Evolutionary conservation across 1,284 basidiomycete genomes (phyloP), one percentile per base, ranked within the genome.

Genomic region (Marasmius oreades): DNA sequence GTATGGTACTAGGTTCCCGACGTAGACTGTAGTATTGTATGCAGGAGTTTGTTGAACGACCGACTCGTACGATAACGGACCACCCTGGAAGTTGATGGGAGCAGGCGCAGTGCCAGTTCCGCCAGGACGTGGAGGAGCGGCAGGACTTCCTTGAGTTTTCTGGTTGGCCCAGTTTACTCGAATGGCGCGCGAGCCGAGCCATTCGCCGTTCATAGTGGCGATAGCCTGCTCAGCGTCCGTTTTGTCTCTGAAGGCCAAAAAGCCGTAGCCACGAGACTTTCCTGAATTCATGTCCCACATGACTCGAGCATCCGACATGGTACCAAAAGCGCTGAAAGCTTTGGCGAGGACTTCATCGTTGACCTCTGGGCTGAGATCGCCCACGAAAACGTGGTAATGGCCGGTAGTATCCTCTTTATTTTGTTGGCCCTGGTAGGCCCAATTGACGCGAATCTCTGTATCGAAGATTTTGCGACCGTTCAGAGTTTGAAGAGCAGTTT

Each of bases 221-320:
- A 98, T 99, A 48, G 96, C 95, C 71, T 96, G 93, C 71, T 98
- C 95, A 28, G 97, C 97, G 67, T 99, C 96, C 53, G 92, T 90
- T 76, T 95, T 95, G 77, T 97, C 94, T 64, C 94, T 85, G 81
- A 95, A 93, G 11, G 92, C 92, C 61, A 95, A 84, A 80, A 96
- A 95, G 58, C 92, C 92, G 69, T 95, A 97, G 43, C 94, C 92
- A 65, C 92, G 87, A 69, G 92, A 96, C 78, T 98, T 98, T 63
- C 96, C 95, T 57, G 94, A 97, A 77, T 95, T 96, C 92, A 97
- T 95, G 72, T 99, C 96, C 94, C 96, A 98, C 95, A 99, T 99
- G 64, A 99, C 95, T 48, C 96, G 86, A 50, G 95, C 96, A 72
- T 99, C 96, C 57, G 92, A 95, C 72, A 99, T 81, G 56, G 90